These are phyloP conservation scores for Vaccinium darrowii DNA, from an alignment of 148 eudicot genomes.

Conservation along the genomic window DNA sequence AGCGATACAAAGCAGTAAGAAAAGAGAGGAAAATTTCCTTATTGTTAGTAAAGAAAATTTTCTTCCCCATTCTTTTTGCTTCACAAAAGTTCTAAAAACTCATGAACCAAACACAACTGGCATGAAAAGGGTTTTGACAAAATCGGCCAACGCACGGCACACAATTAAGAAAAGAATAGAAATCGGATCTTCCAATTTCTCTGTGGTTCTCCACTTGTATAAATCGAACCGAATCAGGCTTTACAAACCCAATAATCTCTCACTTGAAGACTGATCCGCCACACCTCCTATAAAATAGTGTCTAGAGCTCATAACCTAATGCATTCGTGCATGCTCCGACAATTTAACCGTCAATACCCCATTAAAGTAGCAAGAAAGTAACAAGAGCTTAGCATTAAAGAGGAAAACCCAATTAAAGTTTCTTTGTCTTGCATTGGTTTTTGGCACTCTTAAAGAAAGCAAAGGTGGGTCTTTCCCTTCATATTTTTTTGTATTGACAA, in stretches of 20 bases:
- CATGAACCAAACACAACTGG: background rate
- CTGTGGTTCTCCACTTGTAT: background rate
- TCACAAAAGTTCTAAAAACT: background rate
- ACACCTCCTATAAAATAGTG: background rate
- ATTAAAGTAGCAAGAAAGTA: background rate
- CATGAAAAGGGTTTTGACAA: background rate
- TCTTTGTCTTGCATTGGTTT: background rate
- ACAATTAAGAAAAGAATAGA: too few relatives aligned
- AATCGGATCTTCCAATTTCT: background rate
- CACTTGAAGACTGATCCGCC: background rate
- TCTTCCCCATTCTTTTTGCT: background rate
- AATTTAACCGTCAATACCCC: conserved; percentile 3
- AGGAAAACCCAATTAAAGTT: background rate
- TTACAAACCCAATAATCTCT: background rate
- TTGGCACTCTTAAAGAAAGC: background rate
- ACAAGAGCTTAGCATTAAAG: background rate
- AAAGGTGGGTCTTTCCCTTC: background rate
- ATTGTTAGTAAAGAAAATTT: background rate
- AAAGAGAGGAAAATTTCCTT: background rate
- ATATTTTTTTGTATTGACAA: background rate
- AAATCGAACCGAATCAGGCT: background rate
- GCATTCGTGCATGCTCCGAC: background rate
- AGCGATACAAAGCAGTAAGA: background rate
- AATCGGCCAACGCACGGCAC: background rate
- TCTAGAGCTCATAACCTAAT: background rate